A percentile compares a stretch with the other conserved stretches of the same genome.
These are phyloP conservation scores for Hordeum vulgare DNA, from an alignment of 176 grass and related monocot genomes.

Conservation along the genomic window MorexV3_pseudomolecules_assembly NC_058518.1:489194693-489195192, in stretches of 20 bases:
- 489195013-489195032: not conserved
- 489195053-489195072: not conserved
- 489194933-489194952: conserved; percentile 7
- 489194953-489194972: not conserved
- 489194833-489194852: not conserved
- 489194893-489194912: not conserved
- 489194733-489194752: conserved; percentile 41
- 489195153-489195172: no score
- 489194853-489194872: not conserved
- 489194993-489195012: not conserved
- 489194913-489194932: not conserved
- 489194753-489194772: conserved; percentile 75
- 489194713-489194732: conserved; percentile 46
- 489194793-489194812: not conserved
- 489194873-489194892: not conserved
- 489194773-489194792: conserved; percentile 67
- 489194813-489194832: not conserved
- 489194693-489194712: conserved; percentile 58
- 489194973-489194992: not conserved
- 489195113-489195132: not conserved
- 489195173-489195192: no score
- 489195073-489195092: not conserved
- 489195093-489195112: not conserved
- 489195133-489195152: not conserved
- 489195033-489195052: not conserved